A percentile compares a stretch with the other conserved stretches of the same genome.
phyloP scores from a whole-genome alignment of 73 alveolate genomes.

The Urostyla sp. region DNA sequence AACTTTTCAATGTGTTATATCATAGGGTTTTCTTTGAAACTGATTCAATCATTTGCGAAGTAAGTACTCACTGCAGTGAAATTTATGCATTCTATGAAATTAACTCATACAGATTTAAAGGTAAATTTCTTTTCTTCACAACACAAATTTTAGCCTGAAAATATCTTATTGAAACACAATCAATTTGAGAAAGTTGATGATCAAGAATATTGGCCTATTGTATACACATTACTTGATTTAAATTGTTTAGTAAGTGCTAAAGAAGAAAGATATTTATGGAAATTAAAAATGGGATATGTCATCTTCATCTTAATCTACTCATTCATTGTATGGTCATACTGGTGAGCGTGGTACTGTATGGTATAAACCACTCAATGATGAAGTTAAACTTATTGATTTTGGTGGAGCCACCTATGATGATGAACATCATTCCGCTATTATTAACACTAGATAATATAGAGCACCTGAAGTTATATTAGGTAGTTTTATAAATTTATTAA shows the following conservation, averaged over 20 bases:
- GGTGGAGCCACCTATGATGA: conserved; percentile 93
- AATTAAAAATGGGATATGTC: conserved; percentile 50
- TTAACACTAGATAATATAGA: conserved; percentile 96
- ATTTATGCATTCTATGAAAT: conserved; percentile 76
- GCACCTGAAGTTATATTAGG: conserved; percentile 98
- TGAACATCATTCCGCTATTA: conserved; percentile 86
- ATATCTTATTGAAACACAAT: conserved; percentile 83
- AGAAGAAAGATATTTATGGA: conserved; percentile 39
- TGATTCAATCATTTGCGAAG: conserved; percentile 80
- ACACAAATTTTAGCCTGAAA: conserved; percentile 81
- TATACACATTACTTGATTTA: background rate
- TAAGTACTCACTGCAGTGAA: conserved; percentile 82
- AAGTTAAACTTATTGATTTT: conserved; percentile 93
- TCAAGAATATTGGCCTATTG: conserved; percentile 61
- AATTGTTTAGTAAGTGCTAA: conserved; percentile 47
- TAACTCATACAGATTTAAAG: conserved; percentile 97
- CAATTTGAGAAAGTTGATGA: conserved; percentile 56
- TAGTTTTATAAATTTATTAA: background rate
- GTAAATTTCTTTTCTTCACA: background rate
- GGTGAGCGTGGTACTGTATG: conserved; percentile 40
- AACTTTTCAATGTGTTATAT: conserved; percentile 4
- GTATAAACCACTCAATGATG: conserved; percentile 62
- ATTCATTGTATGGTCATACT: background rate
- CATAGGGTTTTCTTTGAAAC: conserved; percentile 83
- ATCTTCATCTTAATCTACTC: conserved; percentile 3